These are phyloP conservation scores for Neurospora sp. DNA, from an alignment of 495 filamentous ascomycete genomes.

Conservation along the genomic window DNA sequence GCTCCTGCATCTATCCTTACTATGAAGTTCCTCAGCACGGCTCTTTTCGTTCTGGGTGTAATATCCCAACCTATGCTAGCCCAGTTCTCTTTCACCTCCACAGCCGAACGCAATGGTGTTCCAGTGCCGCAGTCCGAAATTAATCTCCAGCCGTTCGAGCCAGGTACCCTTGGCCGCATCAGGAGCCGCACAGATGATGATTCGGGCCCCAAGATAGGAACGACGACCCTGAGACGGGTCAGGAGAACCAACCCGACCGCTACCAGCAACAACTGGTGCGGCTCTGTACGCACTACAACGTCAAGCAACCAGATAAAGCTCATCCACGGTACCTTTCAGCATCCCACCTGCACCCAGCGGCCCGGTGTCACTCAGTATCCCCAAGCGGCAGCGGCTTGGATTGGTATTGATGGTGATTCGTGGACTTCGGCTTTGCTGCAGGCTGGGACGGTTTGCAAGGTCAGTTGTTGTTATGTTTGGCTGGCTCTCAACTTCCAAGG, in stretches of 20 bases:
- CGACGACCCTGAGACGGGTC: not conserved
- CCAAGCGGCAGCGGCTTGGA: slow-evolving; percentile 21
- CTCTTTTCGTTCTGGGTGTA: slow-evolving; percentile 10
- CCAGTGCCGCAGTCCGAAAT: slow-evolving; percentile 16
- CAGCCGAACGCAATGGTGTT: slow-evolving; percentile 17
- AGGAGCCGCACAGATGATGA: not conserved
- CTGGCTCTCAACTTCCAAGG: too few species aligned
- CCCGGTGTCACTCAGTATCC: slow-evolving; percentile 13
- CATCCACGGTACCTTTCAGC: slow-evolving; percentile 16
- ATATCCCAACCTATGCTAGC: slow-evolving; percentile 9
- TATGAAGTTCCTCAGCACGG: slow-evolving; percentile 7
- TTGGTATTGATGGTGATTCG: slow-evolving; percentile 22
- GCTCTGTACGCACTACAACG: slow-evolving; percentile 14
- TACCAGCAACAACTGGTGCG: slow-evolving; percentile 22
- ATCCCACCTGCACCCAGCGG: slow-evolving; percentile 15
- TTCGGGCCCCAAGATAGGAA: not conserved
- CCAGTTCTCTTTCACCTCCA: slow-evolving; percentile 13
- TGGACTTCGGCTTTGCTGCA: slow-evolving; percentile 16
- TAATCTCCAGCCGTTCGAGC: slow-evolving; percentile 15
- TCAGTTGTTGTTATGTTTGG: not conserved
- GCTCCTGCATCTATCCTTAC: not conserved
- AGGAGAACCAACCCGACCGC: slow-evolving; percentile 11
- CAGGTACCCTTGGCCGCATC: slow-evolving; percentile 1
- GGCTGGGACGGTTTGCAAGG: slow-evolving; percentile 23
- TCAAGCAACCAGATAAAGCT: slow-evolving; percentile 15